Percentiles rank a stretch among this genome's conserved stretches.
These are phyloP conservation scores for Lachnellula arida DNA, from an alignment of 2,329 filamentous ascomycete species.

Conservation along the genomic window DNA sequence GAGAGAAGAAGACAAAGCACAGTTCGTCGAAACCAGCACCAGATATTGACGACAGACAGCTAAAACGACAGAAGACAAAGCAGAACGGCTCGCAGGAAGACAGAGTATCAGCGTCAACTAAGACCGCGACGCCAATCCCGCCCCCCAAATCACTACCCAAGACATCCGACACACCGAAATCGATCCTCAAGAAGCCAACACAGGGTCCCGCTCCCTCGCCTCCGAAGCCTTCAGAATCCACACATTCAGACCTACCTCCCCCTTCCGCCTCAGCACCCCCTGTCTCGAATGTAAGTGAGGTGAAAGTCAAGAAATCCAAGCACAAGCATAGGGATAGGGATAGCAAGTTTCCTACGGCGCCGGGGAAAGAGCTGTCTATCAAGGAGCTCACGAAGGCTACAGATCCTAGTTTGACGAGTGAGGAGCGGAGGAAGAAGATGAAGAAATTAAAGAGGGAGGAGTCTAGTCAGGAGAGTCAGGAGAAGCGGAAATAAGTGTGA, in stretches of 20 bases:
- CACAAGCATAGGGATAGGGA: not conserved
- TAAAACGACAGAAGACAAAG: constrained; percentile 26
- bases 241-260: not conserved
- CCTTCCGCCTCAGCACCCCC: not conserved
- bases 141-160: not conserved
- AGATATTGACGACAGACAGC: constrained; percentile 14
- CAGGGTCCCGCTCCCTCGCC: not conserved
- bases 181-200: not conserved
- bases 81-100: constrained; percentile 18
- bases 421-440: constrained; percentile 14
- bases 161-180: not conserved
- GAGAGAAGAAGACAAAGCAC: constrained; percentile 20
- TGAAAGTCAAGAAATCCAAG: not conserved
- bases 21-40: constrained; percentile 25
- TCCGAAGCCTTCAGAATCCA: not conserved
- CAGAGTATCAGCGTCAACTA: constrained; percentile 16
- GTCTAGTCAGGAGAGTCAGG: not conserved
- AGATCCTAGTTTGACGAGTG: constrained; percentile 3
- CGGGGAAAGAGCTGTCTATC: not conserved
- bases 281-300: not conserved
- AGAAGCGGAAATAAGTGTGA: not conserved
- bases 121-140: constrained; percentile 2
- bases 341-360: not conserved
- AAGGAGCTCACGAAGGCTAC: constrained; percentile 3
- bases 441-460: constrained; percentile 13